These are phyloP conservation scores for Tylopilus plumbeoviolaceoides DNA, from an alignment of 768 basidiomycete species.

Conservation along the genomic window DNA sequence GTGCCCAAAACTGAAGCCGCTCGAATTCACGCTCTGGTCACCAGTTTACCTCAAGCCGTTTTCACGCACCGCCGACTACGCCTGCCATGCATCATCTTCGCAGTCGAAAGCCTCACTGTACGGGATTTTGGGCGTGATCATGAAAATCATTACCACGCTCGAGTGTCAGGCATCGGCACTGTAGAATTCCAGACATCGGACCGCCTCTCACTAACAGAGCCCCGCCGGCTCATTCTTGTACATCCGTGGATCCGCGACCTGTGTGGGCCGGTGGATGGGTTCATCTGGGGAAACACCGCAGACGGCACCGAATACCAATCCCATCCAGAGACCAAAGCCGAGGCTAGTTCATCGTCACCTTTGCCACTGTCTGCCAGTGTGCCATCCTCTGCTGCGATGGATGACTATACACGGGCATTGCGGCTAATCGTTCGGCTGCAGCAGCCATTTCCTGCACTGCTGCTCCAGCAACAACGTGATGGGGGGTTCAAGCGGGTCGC, in stretches of 20 bases:
- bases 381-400: not conserved
- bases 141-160: conserved; percentile 1
- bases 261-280: not conserved
- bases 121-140: not conserved
- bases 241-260: conserved; percentile 14
- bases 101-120: not conserved
- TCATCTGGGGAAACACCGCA: not conserved
- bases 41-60: not conserved
- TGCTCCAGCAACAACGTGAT: not conserved
- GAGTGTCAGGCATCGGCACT: conserved; percentile 1
- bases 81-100: not conserved
- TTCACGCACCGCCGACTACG: not conserved
- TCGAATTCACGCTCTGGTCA: not conserved
- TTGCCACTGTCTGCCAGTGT: not conserved
- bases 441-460: not conserved
- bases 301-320: not conserved
- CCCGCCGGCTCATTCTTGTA: not conserved
- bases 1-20: not conserved
- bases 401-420: not conserved
- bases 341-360: not conserved
- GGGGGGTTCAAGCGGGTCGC: not conserved
- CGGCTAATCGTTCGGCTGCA: not conserved
- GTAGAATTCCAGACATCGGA: conserved; percentile 1
- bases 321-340: not conserved
- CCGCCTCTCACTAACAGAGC: not conserved